A percentile compares a stretch with the other conserved stretches of the same genome.
These are phyloP conservation scores for Chimonanthus salicifolius DNA, from an alignment of 164 flowering plant genomes.

Conservation along the genomic window DNA sequence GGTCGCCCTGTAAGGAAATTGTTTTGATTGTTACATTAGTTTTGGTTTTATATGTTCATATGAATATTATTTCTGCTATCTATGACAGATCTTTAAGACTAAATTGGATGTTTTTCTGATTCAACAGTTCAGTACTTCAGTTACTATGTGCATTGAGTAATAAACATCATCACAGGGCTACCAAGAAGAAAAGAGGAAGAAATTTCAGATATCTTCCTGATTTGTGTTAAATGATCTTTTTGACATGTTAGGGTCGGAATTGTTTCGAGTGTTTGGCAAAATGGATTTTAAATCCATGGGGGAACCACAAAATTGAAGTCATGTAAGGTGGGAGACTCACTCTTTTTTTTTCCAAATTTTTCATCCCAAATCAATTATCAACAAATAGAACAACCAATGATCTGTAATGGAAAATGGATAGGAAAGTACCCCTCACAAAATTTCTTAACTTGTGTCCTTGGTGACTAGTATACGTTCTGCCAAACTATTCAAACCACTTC, in stretches of 20 bases:
- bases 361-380: neutral
- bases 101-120: neutral
- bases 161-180: neutral
- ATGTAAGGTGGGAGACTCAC: neutral
- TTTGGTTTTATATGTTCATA: conserved; percentile 44
- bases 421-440: neutral
- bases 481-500: neutral
- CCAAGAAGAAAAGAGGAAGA: neutral
- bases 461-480: neutral
- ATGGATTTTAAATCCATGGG: neutral
- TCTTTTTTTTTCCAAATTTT: no score
- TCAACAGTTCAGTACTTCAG: neutral
- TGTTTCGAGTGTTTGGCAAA: neutral
- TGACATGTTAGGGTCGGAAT: neutral
- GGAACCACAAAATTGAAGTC: neutral
- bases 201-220: neutral
- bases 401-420: neutral
- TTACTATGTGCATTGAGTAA: neutral
- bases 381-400: neutral
- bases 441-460: neutral
- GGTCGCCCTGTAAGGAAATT: conserved; percentile 43
- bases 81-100: neutral
- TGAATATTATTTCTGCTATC: conserved; percentile 15
- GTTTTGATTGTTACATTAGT: conserved; percentile 31
- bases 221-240: neutral